phyloP scores from a whole-genome alignment of 768 basidiomycete genomes.

The Multifurca ochricompacta region DNA sequence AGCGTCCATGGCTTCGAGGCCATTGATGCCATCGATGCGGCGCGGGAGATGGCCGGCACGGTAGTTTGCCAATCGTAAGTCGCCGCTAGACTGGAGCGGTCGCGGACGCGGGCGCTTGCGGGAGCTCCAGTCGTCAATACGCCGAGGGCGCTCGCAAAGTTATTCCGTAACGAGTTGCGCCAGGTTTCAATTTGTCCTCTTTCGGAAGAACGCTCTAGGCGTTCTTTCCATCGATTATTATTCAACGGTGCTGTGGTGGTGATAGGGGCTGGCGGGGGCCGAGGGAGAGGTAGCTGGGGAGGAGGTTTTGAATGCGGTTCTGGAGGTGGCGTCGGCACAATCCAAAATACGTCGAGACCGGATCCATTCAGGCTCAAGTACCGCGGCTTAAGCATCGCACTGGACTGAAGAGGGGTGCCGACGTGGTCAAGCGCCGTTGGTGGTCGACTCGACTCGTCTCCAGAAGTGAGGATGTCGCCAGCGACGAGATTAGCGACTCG shows the following conservation, averaged over 20 bases:
- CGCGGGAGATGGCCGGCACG: not conserved
- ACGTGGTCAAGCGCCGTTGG: constrained; percentile 22
- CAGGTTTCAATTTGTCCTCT: constrained; percentile 8
- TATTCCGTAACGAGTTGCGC: constrained; percentile 15
- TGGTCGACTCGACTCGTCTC: constrained; percentile 26
- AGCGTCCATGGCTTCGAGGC: constrained; percentile 32
- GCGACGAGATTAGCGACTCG: constrained; percentile 43
- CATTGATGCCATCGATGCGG: not conserved
- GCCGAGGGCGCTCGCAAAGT: constrained; percentile 17
- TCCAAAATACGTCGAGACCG: constrained; percentile 30
- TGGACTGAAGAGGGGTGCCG: constrained; percentile 19
- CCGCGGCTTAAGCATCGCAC: constrained; percentile 24
- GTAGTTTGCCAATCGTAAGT: not conserved
- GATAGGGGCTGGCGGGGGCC: too few species aligned
- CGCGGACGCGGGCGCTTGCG: not conserved
- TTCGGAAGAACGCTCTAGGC: constrained; percentile 7
- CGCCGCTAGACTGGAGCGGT: too few species aligned
- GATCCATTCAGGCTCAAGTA: constrained; percentile 29
- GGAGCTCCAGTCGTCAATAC: not conserved
- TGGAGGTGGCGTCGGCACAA: not conserved
- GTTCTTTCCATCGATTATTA: constrained; percentile 12
- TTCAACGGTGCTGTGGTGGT: not conserved
- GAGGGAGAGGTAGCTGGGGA: not conserved
- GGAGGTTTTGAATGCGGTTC: not conserved
- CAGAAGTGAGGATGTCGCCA: constrained; percentile 34